Evolutionary conservation across 2,329 filamentous ascomycete species (phyloP).

Genomic region (Magnaporthiopsis incrustans): DNA sequence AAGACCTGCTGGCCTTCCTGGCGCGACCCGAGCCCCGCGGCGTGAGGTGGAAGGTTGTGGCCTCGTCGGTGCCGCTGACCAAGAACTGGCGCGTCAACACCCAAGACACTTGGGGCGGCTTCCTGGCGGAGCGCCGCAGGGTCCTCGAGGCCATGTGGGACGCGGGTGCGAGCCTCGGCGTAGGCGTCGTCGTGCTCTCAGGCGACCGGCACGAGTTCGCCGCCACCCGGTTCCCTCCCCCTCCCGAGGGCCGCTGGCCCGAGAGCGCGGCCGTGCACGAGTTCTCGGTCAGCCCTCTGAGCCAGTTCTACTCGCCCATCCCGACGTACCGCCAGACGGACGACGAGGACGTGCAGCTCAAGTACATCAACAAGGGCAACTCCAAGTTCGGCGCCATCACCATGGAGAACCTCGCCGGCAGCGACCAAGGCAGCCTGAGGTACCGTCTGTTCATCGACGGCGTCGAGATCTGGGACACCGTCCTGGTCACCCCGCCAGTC

Average conservation of each 20-base stretch:
- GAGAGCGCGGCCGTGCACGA: conserved; percentile 67
- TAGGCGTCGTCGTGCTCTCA: conserved; percentile 75
- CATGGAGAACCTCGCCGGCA: conserved; percentile 59
- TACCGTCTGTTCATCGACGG: conserved; percentile 83
- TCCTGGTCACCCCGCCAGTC: conserved; percentile 39
- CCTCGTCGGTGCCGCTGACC: conserved; percentile 87
- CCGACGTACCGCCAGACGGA: conserved; percentile 77
- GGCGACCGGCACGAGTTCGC: conserved; percentile 97
- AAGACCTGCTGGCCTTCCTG: conserved; percentile 73
- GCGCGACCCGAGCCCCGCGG: conserved; percentile 62
- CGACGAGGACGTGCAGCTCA: conserved; percentile 72
- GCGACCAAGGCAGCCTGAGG: conserved; percentile 63
- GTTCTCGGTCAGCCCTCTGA: conserved; percentile 84
- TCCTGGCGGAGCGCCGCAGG: conserved; percentile 67
- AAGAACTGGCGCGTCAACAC: conserved; percentile 93
- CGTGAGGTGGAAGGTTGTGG: conserved; percentile 88
- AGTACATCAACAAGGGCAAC: conserved; percentile 79
- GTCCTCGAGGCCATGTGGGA: conserved; percentile 93
- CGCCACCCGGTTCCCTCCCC: conserved; percentile 69
- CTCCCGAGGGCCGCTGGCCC: conserved; percentile 51
- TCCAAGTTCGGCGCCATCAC: conserved; percentile 83
- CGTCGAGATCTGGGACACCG: conserved; percentile 64
- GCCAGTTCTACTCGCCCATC: conserved; percentile 86
- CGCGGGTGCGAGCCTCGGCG: conserved; percentile 56
- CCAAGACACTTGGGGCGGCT: conserved; percentile 90